phyloP scores from a whole-genome alignment of 1,284 basidiomycete genomes.

The Tilletia walkeri region DNA sequence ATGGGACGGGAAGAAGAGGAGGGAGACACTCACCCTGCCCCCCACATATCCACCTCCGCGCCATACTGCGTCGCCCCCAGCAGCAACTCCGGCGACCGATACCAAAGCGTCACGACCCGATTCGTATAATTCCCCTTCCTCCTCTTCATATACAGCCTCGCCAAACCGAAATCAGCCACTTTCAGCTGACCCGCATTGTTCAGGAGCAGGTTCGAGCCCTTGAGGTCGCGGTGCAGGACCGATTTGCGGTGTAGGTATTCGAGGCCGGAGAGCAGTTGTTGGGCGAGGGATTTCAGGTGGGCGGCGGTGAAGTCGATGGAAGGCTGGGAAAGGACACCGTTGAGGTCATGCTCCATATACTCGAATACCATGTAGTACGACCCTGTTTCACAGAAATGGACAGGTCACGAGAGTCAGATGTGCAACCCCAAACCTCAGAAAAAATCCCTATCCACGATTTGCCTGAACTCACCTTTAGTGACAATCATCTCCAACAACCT shows the following conservation, averaged over 20 bases:
- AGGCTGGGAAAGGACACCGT: slow-evolving; percentile 87
- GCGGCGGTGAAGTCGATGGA: slow-evolving; percentile 77
- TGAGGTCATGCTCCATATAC: slow-evolving; percentile 98
- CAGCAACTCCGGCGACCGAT: slow-evolving; percentile 90
- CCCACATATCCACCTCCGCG: slow-evolving; percentile 99
- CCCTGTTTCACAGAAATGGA: slow-evolving; percentile 61
- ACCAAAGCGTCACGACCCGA: slow-evolving; percentile 98
- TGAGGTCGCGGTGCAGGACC: slow-evolving; percentile 96
- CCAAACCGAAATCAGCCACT: slow-evolving; percentile 96
- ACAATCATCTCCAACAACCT: slow-evolving; percentile 97
- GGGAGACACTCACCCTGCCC: slow-evolving; percentile 66
- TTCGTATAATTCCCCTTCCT: slow-evolving; percentile 92
- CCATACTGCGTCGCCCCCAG: slow-evolving; percentile 96
- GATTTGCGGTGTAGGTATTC: slow-evolving; percentile 91
- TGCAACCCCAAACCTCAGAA: too few species aligned
- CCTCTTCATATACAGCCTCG: slow-evolving; percentile 89
- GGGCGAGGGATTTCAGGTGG: slow-evolving; percentile 89
- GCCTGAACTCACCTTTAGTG: slow-evolving; percentile 66
- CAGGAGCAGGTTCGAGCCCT: slow-evolving; percentile 96
- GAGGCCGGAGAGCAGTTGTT: slow-evolving; percentile 89
- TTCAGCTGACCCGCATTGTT: slow-evolving; percentile 90
- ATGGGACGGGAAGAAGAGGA: too few species aligned
- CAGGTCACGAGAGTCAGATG: too few species aligned
- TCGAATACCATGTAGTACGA: slow-evolving; percentile 99
- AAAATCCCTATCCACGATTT: background rate